Percentiles rank a stretch among this genome's conserved stretches.
Conservation (phyloP, 805 yeast genomes). For the Saccharomycopsis sp. region DNA sequence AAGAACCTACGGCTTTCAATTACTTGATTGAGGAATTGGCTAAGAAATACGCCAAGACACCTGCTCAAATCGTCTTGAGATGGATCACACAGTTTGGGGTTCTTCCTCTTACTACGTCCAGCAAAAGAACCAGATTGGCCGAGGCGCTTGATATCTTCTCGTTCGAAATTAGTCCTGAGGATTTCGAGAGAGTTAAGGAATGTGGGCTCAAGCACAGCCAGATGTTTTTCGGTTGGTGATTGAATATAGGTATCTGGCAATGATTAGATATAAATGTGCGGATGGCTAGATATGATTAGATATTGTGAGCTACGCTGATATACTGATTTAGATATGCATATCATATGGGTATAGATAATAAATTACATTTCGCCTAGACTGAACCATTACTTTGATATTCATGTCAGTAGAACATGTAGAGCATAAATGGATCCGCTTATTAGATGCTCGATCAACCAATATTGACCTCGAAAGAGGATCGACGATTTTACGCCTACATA, state of each 20-base stretch:
- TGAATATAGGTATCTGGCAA: no score
- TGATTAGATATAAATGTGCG: no score
- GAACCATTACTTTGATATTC: no score
- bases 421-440: no score
- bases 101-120: constrained; percentile 70
- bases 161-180: constrained; percentile 47
- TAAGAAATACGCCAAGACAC: constrained; percentile 51
- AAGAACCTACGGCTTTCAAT: constrained; percentile 39
- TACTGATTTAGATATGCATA: no score
- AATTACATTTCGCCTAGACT: no score
- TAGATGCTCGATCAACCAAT: no score
- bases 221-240: constrained; percentile 16
- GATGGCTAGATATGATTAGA: no score
- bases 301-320: neutral
- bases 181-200: constrained; percentile 37
- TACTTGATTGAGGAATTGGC: constrained; percentile 38
- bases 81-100: constrained; percentile 64
- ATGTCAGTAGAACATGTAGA: no score
- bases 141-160: constrained; percentile 51
- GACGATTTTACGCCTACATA: no score
- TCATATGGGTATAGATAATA: no score
- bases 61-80: constrained; percentile 59
- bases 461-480: no score
- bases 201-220: constrained; percentile 30
- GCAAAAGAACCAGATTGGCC: constrained; percentile 47